These are phyloP conservation scores for Colletotrichum spinosum DNA, from an alignment of 2,329 filamentous ascomycete genomes.

Conservation along the genomic window DNA sequence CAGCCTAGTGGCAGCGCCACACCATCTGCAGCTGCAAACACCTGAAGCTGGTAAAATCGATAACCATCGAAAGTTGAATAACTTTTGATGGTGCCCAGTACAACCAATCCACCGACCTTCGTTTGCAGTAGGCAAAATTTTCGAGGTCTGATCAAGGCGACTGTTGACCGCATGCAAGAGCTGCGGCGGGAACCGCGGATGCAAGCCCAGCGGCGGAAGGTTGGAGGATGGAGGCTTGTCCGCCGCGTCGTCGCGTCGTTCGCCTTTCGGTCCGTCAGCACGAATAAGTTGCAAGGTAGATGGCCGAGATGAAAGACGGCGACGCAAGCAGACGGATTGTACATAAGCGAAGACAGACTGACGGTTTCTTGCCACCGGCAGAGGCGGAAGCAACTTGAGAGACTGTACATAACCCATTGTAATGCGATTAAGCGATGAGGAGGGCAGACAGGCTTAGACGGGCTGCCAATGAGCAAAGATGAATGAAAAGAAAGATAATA, in stretches of 20 bases:
- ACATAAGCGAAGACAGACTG: slow-evolving; percentile 24
- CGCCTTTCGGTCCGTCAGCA: slow-evolving; percentile 13
- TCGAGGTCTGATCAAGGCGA: background rate
- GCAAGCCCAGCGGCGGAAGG: slow-evolving; percentile 1
- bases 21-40: slow-evolving; percentile 43
- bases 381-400: slow-evolving; percentile 9
- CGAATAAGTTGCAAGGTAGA: background rate
- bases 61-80: background rate
- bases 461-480: slow-evolving; percentile 23
- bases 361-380: slow-evolving; percentile 21
- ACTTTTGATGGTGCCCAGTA: background rate
- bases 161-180: background rate
- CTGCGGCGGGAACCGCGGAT: slow-evolving; percentile 19
- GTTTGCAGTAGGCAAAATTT: background rate
- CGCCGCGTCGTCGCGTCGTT: slow-evolving; percentile 31
- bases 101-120: background rate
- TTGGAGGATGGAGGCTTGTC: background rate
- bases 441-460: slow-evolving; percentile 15
- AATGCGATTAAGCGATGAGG: slow-evolving; percentile 31
- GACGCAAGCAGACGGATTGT: slow-evolving; percentile 35
- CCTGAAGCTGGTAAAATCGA: slow-evolving; percentile 3
- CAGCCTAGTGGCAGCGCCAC: slow-evolving; percentile 55
- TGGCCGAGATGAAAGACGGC: background rate
- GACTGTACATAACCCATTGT: slow-evolving; percentile 37
- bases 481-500: slow-evolving; percentile 25